These are phyloP conservation scores for Botrytis pseudocinerea DNA, from an alignment of 2,329 filamentous ascomycete species.

Conservation along the genomic window DNA sequence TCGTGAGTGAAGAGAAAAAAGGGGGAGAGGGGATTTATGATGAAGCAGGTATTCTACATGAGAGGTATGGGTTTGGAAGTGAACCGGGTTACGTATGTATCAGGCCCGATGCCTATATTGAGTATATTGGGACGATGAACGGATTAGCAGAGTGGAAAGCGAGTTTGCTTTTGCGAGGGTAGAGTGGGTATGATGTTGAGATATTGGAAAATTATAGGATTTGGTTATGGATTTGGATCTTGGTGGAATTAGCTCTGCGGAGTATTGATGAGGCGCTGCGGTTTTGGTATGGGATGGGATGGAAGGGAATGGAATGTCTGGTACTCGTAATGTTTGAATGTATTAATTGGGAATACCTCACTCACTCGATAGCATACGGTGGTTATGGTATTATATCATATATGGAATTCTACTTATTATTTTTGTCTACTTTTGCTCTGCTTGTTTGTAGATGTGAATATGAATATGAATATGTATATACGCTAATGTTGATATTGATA, in stretches of 20 bases:
- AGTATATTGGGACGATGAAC: slow-evolving; percentile 32
- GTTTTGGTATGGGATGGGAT: background rate
- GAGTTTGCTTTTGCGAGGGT: slow-evolving; percentile 14
- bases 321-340: background rate
- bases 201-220: background rate
- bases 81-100: slow-evolving; percentile 31
- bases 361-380: background rate
- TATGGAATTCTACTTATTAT: background rate
- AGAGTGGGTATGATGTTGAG: background rate
- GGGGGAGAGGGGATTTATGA: slow-evolving; percentile 24
- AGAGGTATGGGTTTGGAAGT: slow-evolving; percentile 29
- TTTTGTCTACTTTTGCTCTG: background rate
- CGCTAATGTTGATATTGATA: too few species aligned
- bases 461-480: background rate
- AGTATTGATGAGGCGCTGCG: background rate
- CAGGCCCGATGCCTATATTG: slow-evolving; percentile 34
- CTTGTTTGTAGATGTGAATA: background rate
- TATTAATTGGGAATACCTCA: background rate
- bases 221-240: background rate
- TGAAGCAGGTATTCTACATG: slow-evolving; percentile 34
- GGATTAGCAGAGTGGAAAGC: slow-evolving; percentile 27
- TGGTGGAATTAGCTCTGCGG: background rate
- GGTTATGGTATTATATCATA: background rate
- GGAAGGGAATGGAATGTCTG: background rate
- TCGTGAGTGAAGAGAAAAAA: slow-evolving; percentile 14